phyloP scores from a whole-genome alignment of 345 rosid genomes.

The Acer saccharum region DNA sequence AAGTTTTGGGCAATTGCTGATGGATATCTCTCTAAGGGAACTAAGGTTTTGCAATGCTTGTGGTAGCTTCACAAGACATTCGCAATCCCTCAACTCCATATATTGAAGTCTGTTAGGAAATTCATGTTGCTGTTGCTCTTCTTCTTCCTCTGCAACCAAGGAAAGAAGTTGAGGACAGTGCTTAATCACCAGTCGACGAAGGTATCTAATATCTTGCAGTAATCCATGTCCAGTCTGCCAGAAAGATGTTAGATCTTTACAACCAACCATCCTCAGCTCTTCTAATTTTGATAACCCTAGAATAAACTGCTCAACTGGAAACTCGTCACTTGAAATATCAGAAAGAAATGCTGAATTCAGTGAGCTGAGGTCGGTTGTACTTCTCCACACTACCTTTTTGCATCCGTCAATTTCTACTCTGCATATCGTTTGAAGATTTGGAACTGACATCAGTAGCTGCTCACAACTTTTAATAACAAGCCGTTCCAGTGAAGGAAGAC shows the following conservation, averaged over 20 bases:
- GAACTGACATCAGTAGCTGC: conserved; percentile 9
- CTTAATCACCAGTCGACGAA: background rate
- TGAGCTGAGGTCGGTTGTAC: background rate
- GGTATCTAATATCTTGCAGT: background rate
- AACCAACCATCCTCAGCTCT: background rate
- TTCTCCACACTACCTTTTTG: background rate
- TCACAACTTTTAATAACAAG: conserved; percentile 10
- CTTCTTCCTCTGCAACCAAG: conserved; percentile 9
- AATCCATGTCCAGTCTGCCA: background rate
- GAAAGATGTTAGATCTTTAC: background rate
- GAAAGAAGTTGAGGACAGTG: background rate
- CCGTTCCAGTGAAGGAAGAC: conserved; percentile 21
- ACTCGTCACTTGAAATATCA: background rate
- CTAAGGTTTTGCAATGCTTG: conserved; percentile 10
- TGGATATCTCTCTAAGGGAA: conserved; percentile 5
- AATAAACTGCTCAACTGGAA: background rate
- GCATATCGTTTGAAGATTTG: conserved; percentile 11
- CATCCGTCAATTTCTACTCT: conserved; percentile 14
- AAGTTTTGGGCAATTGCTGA: conserved; percentile 9
- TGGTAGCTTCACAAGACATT: conserved; percentile 9
- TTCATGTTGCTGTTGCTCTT: background rate
- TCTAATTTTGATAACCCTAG: background rate
- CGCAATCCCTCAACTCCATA: conserved; percentile 1
- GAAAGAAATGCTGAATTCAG: background rate
- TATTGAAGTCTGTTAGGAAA: background rate